Base-by-base conservation (phyloP, 1,284 basidiomycete species). In the Malassezia slooffiae region DNA sequence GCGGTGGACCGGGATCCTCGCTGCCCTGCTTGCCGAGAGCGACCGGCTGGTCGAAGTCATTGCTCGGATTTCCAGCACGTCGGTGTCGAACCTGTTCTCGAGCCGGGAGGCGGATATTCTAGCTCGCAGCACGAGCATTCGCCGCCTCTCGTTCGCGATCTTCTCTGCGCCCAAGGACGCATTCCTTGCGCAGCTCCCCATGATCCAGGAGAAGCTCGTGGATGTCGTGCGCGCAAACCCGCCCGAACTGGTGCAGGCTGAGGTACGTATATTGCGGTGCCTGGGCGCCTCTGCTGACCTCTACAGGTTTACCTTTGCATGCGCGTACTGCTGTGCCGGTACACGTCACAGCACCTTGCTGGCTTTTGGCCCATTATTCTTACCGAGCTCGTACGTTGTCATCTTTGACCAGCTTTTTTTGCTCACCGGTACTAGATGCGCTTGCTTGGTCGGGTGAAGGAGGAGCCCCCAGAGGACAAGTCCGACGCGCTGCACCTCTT, bases 291-390 rank as follows among this genome's bases (percentile, higher is more conserved):
- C 7, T 12, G 24, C 24, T 12, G 24, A 6, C 12, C 24, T 7
- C 13, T 29, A 32, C 33, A 36, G 28, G 74, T 77, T 4, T 97
- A 90, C 69, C 77, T 97, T 5, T 95, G 89, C 65, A 79, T 97
- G 40, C 77, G 93, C 8, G 83, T 96, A 2, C 72, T 97, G 22
- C 76, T 97, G 45, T 90, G 86, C 63, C 80, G 93, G n/a, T 77
- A 96, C 46, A 83, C 83, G 8, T 79, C 85, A 4, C 84, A 91
- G 60, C 93, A 95, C 67, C 69, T 99, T 59, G 81, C 85, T 12
- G 88, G 86, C 57, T 88, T 97, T 71, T 97, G 93, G 93, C 91
- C 93, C 1, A 85, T 95, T 23, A 78, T 99, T 40, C 71, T 96
- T 54, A 85, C 89, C 2, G 91, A 97, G 72, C 72, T n/a, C n/a